A percentile compares a stretch with the other conserved stretches of the same genome.
Conservation (phyloP, 495 filamentous ascomycete genomes). For the Lichenothelia convexa region DNA sequence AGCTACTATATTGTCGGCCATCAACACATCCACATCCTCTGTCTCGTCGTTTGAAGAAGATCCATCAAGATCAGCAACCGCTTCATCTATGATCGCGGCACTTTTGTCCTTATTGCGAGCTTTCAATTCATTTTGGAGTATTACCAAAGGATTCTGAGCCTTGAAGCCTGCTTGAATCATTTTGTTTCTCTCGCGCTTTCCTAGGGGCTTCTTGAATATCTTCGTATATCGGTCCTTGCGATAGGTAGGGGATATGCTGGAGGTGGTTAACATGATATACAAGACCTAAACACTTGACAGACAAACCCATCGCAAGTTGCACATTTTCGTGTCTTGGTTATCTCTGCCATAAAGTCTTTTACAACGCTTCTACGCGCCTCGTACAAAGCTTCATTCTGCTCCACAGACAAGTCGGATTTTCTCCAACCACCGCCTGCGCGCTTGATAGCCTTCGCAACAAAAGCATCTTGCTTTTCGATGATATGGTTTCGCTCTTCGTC, state of each 20-base stretch:
- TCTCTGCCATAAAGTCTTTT: slow-evolving; percentile 59
- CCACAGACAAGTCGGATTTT: slow-evolving; percentile 33
- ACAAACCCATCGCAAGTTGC: slow-evolving; percentile 54
- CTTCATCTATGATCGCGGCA: slow-evolving; percentile 39
- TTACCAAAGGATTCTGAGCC: slow-evolving; percentile 39
- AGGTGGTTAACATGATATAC: no score
- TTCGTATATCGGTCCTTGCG: slow-evolving; percentile 77
- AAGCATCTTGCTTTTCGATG: slow-evolving; percentile 47
- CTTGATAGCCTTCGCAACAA: slow-evolving; percentile 47
- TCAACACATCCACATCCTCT: slow-evolving; percentile 26
- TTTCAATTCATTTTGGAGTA: slow-evolving; percentile 16
- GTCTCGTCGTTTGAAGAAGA: slow-evolving; percentile 24
- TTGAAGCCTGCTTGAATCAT: slow-evolving; percentile 57
- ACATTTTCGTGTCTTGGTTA: slow-evolving; percentile 48
- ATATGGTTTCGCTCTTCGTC: slow-evolving; percentile 38
- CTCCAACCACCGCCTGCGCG: slow-evolving; percentile 28
- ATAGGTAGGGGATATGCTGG: slow-evolving; percentile 43
- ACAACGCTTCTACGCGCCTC: slow-evolving; percentile 56
- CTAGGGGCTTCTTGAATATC: slow-evolving; percentile 73
- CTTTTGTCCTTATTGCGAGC: slow-evolving; percentile 7
- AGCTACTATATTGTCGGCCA: slow-evolving; percentile 24
- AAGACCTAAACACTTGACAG: no score
- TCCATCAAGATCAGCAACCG: slow-evolving; percentile 45
- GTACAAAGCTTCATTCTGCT: slow-evolving; percentile 64
- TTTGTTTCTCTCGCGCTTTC: slow-evolving; percentile 46